Evolutionary conservation across 257 asterid species (phyloP), one percentile per base, ranked within the genome.

Genomic region (Gentiana straminea): DNA sequence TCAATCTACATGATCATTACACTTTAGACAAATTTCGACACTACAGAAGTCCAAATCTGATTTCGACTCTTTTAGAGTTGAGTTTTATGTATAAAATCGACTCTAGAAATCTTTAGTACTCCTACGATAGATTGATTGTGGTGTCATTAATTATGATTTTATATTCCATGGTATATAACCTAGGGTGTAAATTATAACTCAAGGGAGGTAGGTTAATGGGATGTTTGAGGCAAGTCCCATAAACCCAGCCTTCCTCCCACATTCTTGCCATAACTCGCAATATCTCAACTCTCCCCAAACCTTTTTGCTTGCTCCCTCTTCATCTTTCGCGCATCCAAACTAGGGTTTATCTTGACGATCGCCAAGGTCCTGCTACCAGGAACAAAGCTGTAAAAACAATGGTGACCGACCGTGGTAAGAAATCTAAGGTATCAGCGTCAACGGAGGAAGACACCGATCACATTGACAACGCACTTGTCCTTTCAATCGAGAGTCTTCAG

Each of bases 381-480:
- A n/a, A 52, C 44, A 24, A 44, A 54, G 41, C 43, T 58, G 24
- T 32, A 34, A 37, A 39, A 51, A 57, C 49, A 44, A 79, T 77
- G 90, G 80, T 63, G 75, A 64, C 63, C 13, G 72, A 56, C 61
- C 62, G 72, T 6, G 68, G 75, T 6, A 82, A 82, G 79, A 79
- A 66, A 66, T 35, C 70, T 12, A 79, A 58, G 68, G 52, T 69
- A 2, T 51, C 65, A 1, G 70, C 46, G n/a, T 33, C 34, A 34
- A n/a, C 51, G 3, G 79, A 70, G 52, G 86, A 70, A 34, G 77
- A 74, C 37, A 15, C 53, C 46, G 62, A 54, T 64, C 67, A 35
- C 32, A 63, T 63, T 59, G 69, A 51, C 58, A 51, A 15, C 51
- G 70, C 71, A 4, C 60, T 66, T 49, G 52, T 59, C 44, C 36